Conservation (phyloP, 208 protist genomes). For the Wallacemonas sp. region DNA sequence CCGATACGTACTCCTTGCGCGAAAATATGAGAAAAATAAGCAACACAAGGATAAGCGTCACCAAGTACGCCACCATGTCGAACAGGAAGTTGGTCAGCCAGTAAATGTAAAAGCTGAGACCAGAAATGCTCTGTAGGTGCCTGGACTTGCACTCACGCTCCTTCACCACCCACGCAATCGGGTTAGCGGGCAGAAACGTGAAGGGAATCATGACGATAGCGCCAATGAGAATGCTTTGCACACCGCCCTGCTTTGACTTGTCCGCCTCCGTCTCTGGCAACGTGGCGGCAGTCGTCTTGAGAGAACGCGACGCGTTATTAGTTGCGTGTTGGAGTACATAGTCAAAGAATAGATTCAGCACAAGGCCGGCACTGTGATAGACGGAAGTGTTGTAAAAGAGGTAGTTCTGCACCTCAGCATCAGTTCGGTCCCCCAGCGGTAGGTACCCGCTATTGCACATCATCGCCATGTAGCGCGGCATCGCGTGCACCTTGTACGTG, state of each 20-base stretch:
- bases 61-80: conserved; percentile 25
- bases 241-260: conserved; percentile 6
- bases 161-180: conserved; percentile 44
- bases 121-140: conserved; percentile 41
- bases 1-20: conserved; percentile 32
- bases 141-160: conserved; percentile 41
- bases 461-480: conserved; percentile 11
- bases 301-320: conserved; percentile 1
- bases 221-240: conserved; percentile 27
- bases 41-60: conserved; percentile 25
- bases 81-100: conserved; percentile 49
- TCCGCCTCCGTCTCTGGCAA: conserved; percentile 8
- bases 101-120: conserved; percentile 37
- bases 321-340: conserved; percentile 14
- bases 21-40: conserved; percentile 35
- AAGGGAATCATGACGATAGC: conserved; percentile 40
- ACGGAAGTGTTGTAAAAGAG: conserved; percentile 28
- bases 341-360: conserved; percentile 20
- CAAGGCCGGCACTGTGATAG: conserved; percentile 19
- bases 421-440: not conserved
- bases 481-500: conserved; percentile 6
- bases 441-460: conserved; percentile 15
- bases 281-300: not conserved
- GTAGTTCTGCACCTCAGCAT: conserved; percentile 7
- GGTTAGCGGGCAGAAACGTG: conserved; percentile 32